A percentile compares a stretch with the other conserved stretches of the same genome.
Conservation (phyloP, 2,329 filamentous ascomycete species). For the Cladosporium sp. region DNA sequence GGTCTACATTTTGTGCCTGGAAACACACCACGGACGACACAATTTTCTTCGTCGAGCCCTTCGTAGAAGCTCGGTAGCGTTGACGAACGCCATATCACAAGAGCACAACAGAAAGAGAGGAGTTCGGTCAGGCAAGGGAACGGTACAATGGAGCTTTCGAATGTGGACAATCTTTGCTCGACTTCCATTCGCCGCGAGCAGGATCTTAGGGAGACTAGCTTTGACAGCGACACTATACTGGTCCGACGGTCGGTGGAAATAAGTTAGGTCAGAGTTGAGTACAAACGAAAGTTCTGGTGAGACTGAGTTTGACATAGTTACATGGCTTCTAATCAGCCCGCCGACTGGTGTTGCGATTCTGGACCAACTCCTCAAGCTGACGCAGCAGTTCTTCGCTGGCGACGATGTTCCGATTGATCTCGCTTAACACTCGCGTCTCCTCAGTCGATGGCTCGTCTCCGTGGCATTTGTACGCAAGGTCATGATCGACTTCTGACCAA, state of each 20-base stretch:
- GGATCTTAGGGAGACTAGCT: not conserved
- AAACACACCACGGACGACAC: constrained; percentile 6
- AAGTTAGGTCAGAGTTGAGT: not conserved
- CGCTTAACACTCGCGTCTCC: no score
- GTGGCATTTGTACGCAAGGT: no score
- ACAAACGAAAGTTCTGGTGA: no score
- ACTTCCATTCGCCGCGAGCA: not conserved
- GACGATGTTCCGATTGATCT: no score
- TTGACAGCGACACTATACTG: constrained; percentile 20
- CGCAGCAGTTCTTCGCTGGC: no score
- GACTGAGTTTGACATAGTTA: no score
- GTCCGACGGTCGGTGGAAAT: constrained; percentile 20
- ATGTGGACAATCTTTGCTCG: not conserved
- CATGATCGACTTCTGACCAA: no score
- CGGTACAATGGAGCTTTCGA: not conserved
- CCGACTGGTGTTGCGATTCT: no score
- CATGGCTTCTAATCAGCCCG: no score
- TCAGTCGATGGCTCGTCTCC: no score
- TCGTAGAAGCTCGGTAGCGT: not conserved
- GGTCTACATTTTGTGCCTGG: constrained; percentile 19
- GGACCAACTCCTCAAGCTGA: no score
- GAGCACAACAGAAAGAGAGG: not conserved
- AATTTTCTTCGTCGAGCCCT: not conserved
- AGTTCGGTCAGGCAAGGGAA: not conserved
- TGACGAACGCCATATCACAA: not conserved